Evolutionary conservation across 2,329 filamentous ascomycete genomes (phyloP).

Genomic region (Aphanocladium album): DNA sequence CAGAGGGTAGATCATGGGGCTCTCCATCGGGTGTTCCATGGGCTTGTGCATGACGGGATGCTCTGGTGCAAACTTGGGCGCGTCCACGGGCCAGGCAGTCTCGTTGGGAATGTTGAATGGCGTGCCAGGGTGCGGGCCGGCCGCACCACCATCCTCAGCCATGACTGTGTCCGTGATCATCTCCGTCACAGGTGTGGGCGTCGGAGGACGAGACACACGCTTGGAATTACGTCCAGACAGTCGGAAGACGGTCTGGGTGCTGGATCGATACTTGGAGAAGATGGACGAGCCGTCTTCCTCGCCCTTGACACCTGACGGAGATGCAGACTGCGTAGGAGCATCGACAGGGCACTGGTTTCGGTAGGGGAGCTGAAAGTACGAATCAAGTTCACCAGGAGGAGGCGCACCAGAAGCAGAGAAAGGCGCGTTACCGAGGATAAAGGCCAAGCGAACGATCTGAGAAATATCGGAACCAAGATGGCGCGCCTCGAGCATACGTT

Average conservation of each 20-base stretch:
- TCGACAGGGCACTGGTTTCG: conserved; percentile 32
- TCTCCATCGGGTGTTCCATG: conserved; percentile 21
- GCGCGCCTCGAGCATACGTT: conserved; percentile 40
- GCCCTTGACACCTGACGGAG: conserved; percentile 19
- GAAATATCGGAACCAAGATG: conserved; percentile 37
- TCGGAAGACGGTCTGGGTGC: conserved; percentile 26
- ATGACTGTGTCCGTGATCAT: conserved; percentile 26
- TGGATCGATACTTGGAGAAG: conserved; percentile 24
- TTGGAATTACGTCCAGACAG: conserved; percentile 31
- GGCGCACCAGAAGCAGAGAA: conserved; percentile 32
- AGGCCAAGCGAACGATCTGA: conserved; percentile 38
- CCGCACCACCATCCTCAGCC: conserved; percentile 26
- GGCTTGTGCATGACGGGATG: conserved; percentile 24
- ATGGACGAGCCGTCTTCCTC: conserved; percentile 26
- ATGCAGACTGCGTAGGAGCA: conserved; percentile 22
- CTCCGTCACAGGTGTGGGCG: conserved; percentile 24
- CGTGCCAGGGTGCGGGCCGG: conserved; percentile 36
- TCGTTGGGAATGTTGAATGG: conserved; percentile 37
- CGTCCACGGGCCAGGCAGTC: conserved; percentile 32
- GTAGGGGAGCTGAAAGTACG: conserved; percentile 34
- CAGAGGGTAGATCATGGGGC: conserved; percentile 15
- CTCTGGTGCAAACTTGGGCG: conserved; percentile 36
- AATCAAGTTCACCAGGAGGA: conserved; percentile 34
- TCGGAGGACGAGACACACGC: conserved; percentile 31
- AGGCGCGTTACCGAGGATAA: conserved; percentile 38